These are phyloP conservation scores for Lathyrus oleraceus DNA, from an alignment of 306 rosid species.

Conservation along the genomic window DNA sequence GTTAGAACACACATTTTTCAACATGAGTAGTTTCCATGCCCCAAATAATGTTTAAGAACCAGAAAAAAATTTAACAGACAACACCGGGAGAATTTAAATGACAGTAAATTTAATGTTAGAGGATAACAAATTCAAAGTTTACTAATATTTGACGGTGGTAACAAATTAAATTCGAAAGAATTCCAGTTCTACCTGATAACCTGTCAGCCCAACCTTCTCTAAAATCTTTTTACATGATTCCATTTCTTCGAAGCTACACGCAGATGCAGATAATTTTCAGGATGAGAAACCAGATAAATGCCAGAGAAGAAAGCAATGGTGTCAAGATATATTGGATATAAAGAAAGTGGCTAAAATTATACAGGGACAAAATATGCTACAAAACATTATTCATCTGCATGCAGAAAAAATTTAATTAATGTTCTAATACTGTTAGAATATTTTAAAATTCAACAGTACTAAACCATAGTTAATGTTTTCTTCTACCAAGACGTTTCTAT, in stretches of 20 bases:
- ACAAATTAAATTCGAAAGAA: slow-evolving; percentile 8
- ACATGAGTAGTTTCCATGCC: slow-evolving; percentile 21
- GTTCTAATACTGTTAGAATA: neutral
- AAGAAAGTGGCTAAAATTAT: neutral
- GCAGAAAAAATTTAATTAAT: neutral
- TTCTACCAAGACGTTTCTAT: neutral
- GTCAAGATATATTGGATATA: slow-evolving; percentile 26
- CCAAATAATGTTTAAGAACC: slow-evolving; percentile 10
- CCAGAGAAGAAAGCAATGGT: slow-evolving; percentile 28
- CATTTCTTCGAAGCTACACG: slow-evolving; percentile 72
- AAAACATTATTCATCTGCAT: neutral
- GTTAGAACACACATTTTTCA: slow-evolving; percentile 20
- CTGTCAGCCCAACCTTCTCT: slow-evolving; percentile 70
- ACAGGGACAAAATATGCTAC: neutral
- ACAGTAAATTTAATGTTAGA: slow-evolving; percentile 10
- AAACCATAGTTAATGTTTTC: neutral
- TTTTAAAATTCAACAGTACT: neutral
- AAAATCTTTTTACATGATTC: slow-evolving; percentile 62
- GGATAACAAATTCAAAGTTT: slow-evolving; percentile 2
- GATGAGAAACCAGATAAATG: slow-evolving; percentile 30
- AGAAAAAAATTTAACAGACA: slow-evolving; percentile 7
- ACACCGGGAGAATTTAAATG: slow-evolving; percentile 24
- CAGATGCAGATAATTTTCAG: slow-evolving; percentile 40
- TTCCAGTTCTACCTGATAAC: slow-evolving; percentile 73
- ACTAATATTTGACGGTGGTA: neutral